Evolutionary conservation across 768 basidiomycete genomes (phyloP).

Genomic region (Tulasnella sp.): DNA sequence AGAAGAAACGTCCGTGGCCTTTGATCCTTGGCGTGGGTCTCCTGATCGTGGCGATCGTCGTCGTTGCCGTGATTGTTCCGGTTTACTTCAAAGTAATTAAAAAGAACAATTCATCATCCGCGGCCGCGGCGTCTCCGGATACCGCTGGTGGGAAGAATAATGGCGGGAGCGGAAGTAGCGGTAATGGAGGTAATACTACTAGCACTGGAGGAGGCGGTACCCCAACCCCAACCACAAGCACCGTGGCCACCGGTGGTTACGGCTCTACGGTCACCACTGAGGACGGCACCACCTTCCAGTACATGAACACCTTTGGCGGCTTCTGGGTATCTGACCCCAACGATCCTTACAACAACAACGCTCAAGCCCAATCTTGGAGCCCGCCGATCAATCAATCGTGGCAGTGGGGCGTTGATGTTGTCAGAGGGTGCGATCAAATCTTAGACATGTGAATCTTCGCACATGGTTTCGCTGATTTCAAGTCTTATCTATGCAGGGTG

Average conservation of each 20-base stretch:
- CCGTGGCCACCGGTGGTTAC: constrained; percentile 53
- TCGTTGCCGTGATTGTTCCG: constrained; percentile 54
- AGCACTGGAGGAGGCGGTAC: constrained; percentile 15
- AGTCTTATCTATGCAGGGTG: constrained; percentile 43
- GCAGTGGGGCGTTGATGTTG: constrained; percentile 58
- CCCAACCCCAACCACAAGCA: constrained; percentile 22
- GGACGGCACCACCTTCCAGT: constrained; percentile 76
- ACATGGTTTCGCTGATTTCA: no score
- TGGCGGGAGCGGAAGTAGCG: constrained; percentile 22
- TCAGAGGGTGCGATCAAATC: constrained; percentile 46
- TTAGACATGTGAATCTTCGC: no score
- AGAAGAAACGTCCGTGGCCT: neutral
- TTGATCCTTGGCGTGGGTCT: constrained; percentile 1
- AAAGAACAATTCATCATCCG: constrained; percentile 25
- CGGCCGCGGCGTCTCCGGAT: constrained; percentile 14
- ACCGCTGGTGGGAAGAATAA: constrained; percentile 3
- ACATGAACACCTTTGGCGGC: constrained; percentile 76
- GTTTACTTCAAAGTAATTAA: constrained; percentile 56
- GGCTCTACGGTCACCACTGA: constrained; percentile 67
- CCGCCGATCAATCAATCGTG: constrained; percentile 81
- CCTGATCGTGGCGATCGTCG: constrained; percentile 33
- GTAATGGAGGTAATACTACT: constrained; percentile 18
- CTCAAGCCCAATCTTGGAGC: constrained; percentile 69
- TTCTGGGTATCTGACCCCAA: constrained; percentile 78
- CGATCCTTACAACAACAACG: constrained; percentile 77